Evolutionary conservation across 768 basidiomycete genomes (phyloP), one percentile per base, ranked within the genome.

Genomic region (Suillus luteus): DNA sequence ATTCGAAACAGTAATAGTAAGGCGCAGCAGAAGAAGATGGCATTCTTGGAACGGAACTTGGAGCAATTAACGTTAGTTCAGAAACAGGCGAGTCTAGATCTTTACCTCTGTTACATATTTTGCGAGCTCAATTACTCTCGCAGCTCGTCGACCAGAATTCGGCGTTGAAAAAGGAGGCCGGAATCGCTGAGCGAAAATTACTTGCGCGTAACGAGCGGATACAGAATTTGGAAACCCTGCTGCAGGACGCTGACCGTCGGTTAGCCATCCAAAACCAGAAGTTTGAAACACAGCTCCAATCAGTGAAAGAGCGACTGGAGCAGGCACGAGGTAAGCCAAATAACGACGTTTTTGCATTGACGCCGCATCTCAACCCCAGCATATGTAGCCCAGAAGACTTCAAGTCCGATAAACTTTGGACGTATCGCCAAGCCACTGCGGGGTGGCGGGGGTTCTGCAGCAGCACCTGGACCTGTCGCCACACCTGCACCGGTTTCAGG

Each of bases 1-100:
- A 95, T 97, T 71, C 91, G 94, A 66, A 97, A 97, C 75, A 96
- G 95, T 80, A 99, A 99, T 77, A 95, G 91, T 77, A 96, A 96
- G 76, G 94, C 96, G 8, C 97, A 99, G 70, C 94, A 96, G 80
- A 96, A 96, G 86, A 98, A 99, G 85, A 96, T 99, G 92, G 93
- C 95, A 14, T 97, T 98, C 85, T 78, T 99, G 61, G 95, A 98
- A 74, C 91, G 96, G 60, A 99, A 99, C 73, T 80, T 99, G 60
- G 96, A 98, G 72, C 94, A 96, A 73, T 79, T 99, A 67, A 96
- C 95, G 33, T 78, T 93, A 60, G 95, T 99, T 24, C 97, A 99
- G 85, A 97, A 98, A 77, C 95, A 98, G 88, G 96, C 91, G 66
- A 59, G 82, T 72, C 38, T 48, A 49, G 33, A 7, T 44, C n/a